These are phyloP conservation scores for Suillus decipiens DNA, from an alignment of 768 basidiomycete species.

Conservation along the genomic window DNA sequence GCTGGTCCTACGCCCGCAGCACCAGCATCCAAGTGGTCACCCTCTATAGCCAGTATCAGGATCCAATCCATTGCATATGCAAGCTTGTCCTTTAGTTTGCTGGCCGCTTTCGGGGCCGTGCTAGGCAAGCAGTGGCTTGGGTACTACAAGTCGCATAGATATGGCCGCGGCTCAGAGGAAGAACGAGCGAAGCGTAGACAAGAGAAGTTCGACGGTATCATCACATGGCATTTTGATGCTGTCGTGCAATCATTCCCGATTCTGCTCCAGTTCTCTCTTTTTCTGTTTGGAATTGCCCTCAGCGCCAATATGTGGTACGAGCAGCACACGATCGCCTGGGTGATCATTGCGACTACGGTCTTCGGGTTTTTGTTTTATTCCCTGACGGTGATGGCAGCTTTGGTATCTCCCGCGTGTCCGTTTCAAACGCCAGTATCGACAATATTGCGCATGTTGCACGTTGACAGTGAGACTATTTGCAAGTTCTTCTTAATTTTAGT, in stretches of 20 bases:
- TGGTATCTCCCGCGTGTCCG: conserved; percentile 6
- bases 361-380: conserved; percentile 7
- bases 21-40: conserved; percentile 3
- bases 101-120: conserved; percentile 17
- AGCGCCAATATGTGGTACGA: conserved; percentile 1
- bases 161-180: conserved; percentile 9
- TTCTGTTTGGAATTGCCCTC: conserved; percentile 17
- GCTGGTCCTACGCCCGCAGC: not conserved
- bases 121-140: conserved; percentile 21
- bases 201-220: conserved; percentile 11
- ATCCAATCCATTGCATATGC: conserved; percentile 15
- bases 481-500: not conserved
- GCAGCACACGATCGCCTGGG: not conserved
- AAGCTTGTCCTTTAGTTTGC: conserved; percentile 14
- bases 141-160: not conserved
- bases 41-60: not conserved
- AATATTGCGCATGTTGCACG: not conserved
- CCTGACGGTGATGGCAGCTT: conserved; percentile 6
- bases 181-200: conserved; percentile 13
- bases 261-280: conserved; percentile 14
- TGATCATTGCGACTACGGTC: conserved; percentile 2
- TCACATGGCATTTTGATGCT: conserved; percentile 15
- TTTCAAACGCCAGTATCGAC: conserved; percentile 8
- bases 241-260: conserved; percentile 15
- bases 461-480: not conserved